Evolutionary conservation across 225 moss, liverwort and hornwort species (phyloP).

Genomic region (Bryum argenteum): DNA sequence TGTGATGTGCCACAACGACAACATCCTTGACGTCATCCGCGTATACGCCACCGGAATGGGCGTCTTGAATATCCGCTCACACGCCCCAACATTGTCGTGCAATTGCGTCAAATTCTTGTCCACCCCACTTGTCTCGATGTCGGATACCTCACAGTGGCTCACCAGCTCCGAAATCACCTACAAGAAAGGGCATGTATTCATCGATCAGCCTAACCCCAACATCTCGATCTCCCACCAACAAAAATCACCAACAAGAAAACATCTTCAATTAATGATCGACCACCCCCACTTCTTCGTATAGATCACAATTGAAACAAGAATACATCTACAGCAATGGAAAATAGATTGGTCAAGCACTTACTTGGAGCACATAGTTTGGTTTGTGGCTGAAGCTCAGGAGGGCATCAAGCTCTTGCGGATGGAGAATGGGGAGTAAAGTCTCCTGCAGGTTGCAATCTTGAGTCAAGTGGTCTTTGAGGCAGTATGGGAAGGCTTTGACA

Average conservation of each 20-base stretch:
- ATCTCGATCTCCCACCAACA: too few relatives aligned
- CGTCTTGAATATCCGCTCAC: constrained; percentile 56
- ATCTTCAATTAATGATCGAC: too few relatives aligned
- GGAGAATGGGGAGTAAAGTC: neutral
- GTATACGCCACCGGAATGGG: constrained; percentile 68
- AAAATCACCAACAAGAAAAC: too few relatives aligned
- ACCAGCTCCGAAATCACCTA: constrained; percentile 11
- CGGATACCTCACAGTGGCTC: neutral
- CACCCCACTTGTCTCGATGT: constrained; percentile 9
- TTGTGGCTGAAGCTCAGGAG: constrained; percentile 20
- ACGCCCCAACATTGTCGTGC: constrained; percentile 59
- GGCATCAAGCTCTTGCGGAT: neutral
- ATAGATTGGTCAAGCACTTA: neutral
- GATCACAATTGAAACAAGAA: too few relatives aligned
- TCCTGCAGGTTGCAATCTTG: neutral
- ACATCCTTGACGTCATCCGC: constrained; percentile 55
- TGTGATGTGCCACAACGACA: constrained; percentile 62
- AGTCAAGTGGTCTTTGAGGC: constrained; percentile 47
- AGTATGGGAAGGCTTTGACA: constrained; percentile 54
- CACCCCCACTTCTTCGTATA: too few relatives aligned
- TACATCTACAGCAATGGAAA: too few relatives aligned
- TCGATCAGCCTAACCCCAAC: too few relatives aligned
- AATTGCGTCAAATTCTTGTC: constrained; percentile 56
- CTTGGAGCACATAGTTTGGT: constrained; percentile 25
- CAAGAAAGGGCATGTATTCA: too few relatives aligned